Percentiles rank a stretch among this genome's conserved stretches.
Conservation (phyloP, 306 rosid genomes). For the Quercus alba region DNA sequence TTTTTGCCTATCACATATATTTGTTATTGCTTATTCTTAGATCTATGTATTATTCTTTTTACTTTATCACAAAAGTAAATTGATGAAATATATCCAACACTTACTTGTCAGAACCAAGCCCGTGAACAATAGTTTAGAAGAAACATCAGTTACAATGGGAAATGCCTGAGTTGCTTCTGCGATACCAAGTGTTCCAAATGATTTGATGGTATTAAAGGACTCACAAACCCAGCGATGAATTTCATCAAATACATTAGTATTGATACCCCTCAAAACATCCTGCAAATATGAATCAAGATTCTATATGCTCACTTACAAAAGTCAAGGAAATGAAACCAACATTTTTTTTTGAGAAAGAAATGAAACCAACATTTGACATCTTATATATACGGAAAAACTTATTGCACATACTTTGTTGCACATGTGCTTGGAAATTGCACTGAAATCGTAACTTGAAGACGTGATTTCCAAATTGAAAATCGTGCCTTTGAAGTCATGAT, state of each 20-base stretch:
- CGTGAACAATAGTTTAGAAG: slow-evolving; percentile 49
- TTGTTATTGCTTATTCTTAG: no score
- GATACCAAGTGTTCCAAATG: slow-evolving; percentile 39
- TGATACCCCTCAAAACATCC: slow-evolving; percentile 60
- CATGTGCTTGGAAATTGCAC: no score
- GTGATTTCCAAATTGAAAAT: no score
- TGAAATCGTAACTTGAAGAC: no score
- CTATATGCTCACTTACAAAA: neutral
- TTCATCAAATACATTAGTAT: slow-evolving; percentile 50
- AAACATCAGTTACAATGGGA: slow-evolving; percentile 49
- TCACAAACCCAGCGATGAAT: slow-evolving; percentile 63
- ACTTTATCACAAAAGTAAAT: no score
- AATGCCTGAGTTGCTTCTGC: slow-evolving; percentile 50
- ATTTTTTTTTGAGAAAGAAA: no score
- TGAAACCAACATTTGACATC: neutral
- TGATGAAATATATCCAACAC: no score
- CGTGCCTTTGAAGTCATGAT: no score
- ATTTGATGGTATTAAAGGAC: slow-evolving; percentile 50
- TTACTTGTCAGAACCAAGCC: slow-evolving; percentile 74
- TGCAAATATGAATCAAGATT: slow-evolving; percentile 16
- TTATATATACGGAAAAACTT: no score
- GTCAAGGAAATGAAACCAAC: neutral
- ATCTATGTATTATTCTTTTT: no score
- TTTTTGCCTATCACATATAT: no score
- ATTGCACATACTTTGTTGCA: no score